Evolutionary conservation across 768 basidiomycete genomes (phyloP), one percentile per base, ranked within the genome.

Genomic region (Termitomyces sp.): DNA sequence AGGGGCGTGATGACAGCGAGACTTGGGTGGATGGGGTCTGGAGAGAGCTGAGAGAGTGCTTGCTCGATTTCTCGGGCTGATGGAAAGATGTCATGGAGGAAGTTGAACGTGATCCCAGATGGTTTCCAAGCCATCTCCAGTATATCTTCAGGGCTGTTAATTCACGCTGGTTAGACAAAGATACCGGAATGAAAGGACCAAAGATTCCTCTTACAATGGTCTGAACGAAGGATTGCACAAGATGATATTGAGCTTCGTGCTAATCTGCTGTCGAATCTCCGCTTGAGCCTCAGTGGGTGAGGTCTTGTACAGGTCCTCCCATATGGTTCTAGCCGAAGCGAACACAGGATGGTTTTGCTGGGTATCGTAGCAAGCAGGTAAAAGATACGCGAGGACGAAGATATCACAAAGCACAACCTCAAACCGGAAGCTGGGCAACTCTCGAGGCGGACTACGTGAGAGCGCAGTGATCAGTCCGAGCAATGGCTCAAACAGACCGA

Each of bases 1-100:
- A 85, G 76, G 1, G 82, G 76, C 33, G 89, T 80, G 24, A 86
- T 60, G 22, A 91, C 73, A 0, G 81, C 85, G 24, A 89, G 69
- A 63, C 84, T 85, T 4, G 80, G 63, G 53, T 85, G 76, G 36
- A 75, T 70, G 1, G 82, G 74, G 16, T 77, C 74, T 0, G 78
- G 68, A 1, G 80, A 74, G 32, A 89, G 70, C 3, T 60, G 63
- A 18, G 70, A 62, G 2, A 86, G 75, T 70, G 83, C 75, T 1
- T 65, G 61, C 26, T 84, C 78, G 18, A 87, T 70, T 54, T 77
- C 76, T 0, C 68, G 63, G 8, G 67, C 63, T 7, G 79, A 69
- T 0, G 85, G 87, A 61, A 88, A 77, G 40, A 88, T 70, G 36
- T 84, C 84, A 10, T 59, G 54, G 4, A 84, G 63, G 18, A 80